Percentiles rank a stretch among this genome's conserved stretches.
phyloP scores from a whole-genome alignment of 345 rosid genomes.

The Eutrema yunnanense region DNA sequence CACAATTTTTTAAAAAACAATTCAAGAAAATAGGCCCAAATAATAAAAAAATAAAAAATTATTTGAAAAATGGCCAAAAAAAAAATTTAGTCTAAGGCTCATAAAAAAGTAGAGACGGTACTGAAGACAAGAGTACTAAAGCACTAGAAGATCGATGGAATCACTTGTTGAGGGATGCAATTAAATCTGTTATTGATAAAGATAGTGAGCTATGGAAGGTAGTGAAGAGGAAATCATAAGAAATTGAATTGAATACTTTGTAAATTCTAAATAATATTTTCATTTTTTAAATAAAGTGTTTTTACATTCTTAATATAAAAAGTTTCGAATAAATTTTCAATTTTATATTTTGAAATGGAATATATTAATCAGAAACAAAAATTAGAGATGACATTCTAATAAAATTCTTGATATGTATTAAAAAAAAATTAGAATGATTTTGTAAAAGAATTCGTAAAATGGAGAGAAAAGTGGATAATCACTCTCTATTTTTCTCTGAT shows the following conservation, averaged over 20 bases:
- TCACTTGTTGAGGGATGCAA: conserved; percentile 9
- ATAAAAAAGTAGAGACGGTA: no score
- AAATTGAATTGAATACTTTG: neutral
- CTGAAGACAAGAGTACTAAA: neutral
- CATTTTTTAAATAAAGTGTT: neutral
- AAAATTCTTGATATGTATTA: no score
- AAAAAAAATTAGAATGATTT: no score
- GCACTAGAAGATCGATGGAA: conserved; percentile 27
- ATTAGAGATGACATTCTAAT: no score
- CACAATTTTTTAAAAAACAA: no score
- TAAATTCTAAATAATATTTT: no score
- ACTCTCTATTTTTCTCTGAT: neutral
- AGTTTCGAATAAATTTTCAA: neutral
- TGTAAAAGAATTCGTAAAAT: neutral
- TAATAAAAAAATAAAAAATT: no score
- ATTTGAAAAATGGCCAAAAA: no score
- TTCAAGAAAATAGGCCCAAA: no score
- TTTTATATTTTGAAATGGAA: neutral
- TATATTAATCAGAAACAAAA: neutral
- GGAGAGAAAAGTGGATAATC: neutral
- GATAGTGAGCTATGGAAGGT: conserved; percentile 6
- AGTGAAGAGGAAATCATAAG: no score
- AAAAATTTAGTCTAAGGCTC: no score
- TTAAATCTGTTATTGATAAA: conserved; percentile 21
- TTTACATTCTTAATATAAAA: neutral